phyloP scores from a whole-genome alignment of 2,329 filamentous ascomycete species.

The Thelonectria blattea region DNA sequence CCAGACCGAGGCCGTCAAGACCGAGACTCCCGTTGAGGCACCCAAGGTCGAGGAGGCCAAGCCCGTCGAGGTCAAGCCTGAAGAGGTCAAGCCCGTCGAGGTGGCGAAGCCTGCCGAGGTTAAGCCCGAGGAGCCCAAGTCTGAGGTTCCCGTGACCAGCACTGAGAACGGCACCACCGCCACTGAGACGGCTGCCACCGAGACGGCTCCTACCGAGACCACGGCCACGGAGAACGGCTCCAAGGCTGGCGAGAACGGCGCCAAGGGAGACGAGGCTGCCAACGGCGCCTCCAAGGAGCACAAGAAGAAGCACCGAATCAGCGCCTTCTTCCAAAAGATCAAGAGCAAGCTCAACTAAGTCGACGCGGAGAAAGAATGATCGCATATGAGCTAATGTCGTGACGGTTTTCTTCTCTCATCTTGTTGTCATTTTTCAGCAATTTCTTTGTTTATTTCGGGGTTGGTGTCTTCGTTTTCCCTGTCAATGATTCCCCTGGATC shows the following conservation, averaged over 20 bases:
- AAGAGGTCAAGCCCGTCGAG: background rate
- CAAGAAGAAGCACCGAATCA: conserved; percentile 72
- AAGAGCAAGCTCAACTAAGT: conserved; percentile 52
- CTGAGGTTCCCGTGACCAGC: conserved; percentile 23
- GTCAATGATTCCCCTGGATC: conserved; percentile 50
- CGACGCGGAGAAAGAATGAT: conserved; percentile 18
- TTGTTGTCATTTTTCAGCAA: conserved; percentile 26
- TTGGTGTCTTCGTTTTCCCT: conserved; percentile 44
- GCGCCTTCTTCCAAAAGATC: conserved; percentile 65
- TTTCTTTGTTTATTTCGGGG: conserved; percentile 40
- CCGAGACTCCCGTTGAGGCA: conserved; percentile 9
- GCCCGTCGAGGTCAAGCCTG: conserved; percentile 17
- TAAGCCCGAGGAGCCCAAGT: conserved; percentile 21
- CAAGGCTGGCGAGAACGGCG: conserved; percentile 30
- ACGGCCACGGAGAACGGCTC: conserved; percentile 21
- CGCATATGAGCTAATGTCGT: conserved; percentile 34
- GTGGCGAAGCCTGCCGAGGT: conserved; percentile 1
- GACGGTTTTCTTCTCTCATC: conserved; percentile 23
- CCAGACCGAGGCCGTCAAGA: conserved; percentile 26
- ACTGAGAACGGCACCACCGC: conserved; percentile 31
- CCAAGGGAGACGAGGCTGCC: conserved; percentile 3
- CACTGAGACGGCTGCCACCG: conserved; percentile 21
- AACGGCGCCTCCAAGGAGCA: conserved; percentile 46
- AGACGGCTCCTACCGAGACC: conserved; percentile 30
- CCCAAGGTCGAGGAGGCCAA: conserved; percentile 22